A percentile compares a stretch with the other conserved stretches of the same genome.
phyloP scores from a whole-genome alignment of 495 filamentous ascomycete genomes.

The Schizothecium vesticola region DNA sequence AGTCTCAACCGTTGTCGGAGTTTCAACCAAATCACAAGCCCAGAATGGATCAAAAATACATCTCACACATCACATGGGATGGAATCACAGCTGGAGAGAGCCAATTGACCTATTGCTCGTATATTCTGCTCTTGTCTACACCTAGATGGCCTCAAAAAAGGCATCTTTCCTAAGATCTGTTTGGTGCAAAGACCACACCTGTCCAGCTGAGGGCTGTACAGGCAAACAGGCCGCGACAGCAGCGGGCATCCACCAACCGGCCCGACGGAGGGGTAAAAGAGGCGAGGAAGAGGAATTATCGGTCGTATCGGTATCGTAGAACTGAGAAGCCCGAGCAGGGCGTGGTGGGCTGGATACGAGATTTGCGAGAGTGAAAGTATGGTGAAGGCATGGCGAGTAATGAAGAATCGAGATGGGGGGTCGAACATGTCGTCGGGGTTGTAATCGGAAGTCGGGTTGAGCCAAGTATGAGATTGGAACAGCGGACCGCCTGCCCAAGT shows the following conservation, averaged over 20 bases:
- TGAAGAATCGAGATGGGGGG: constrained; percentile 9
- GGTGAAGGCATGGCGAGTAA: constrained; percentile 5
- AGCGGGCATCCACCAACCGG: background rate
- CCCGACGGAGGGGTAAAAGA: constrained; percentile 9
- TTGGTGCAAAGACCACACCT: constrained; percentile 10
- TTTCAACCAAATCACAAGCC: background rate
- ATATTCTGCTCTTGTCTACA: constrained; percentile 24
- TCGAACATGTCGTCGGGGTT: background rate
- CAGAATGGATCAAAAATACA: background rate
- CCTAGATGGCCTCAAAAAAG: constrained; percentile 17
- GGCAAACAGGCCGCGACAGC: background rate
- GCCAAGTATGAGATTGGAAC: background rate
- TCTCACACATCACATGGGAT: background rate
- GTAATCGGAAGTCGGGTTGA: background rate
- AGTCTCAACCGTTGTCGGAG: too few species aligned
- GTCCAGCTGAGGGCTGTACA: background rate
- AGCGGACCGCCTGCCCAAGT: background rate
- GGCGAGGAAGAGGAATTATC: constrained; percentile 13
- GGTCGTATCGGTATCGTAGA: constrained; percentile 9
- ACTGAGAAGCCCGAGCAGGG: constrained; percentile 9
- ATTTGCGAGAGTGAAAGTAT: constrained; percentile 8
- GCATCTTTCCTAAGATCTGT: constrained; percentile 22
- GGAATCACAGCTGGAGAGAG: background rate
- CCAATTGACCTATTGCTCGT: constrained; percentile 20
- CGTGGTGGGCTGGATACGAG: constrained; percentile 6